phyloP scores from a whole-genome alignment of 2,329 filamentous ascomycete species.

The Botrytis elliptica region DNA sequence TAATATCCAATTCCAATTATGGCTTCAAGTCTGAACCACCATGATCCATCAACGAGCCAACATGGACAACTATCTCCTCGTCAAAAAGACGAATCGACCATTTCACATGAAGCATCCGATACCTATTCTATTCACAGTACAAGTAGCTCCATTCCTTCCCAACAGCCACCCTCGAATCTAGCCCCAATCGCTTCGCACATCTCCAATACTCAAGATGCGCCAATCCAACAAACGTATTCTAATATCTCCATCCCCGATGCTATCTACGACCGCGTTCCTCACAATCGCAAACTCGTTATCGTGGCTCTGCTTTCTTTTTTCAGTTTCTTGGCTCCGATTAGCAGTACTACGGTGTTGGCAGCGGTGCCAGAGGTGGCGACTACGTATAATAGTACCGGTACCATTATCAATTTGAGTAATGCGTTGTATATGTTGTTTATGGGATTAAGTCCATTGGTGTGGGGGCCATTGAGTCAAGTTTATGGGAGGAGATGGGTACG shows the following conservation, averaged over 20 bases:
- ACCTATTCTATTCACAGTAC: slow-evolving; percentile 13
- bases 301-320: slow-evolving; percentile 70
- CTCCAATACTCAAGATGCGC: slow-evolving; percentile 36
- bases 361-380: slow-evolving; percentile 72
- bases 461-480: slow-evolving; percentile 68
- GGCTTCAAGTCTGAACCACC: slow-evolving; percentile 2
- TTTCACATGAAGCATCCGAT: neutral
- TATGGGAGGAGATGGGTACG: slow-evolving; percentile 58
- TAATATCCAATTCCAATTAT: neutral
- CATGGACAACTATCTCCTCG: neutral
- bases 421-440: slow-evolving; percentile 74
- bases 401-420: slow-evolving; percentile 71
- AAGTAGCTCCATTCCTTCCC: neutral
- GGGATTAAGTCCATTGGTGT: slow-evolving; percentile 68
- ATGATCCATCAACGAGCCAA: neutral
- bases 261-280: slow-evolving; percentile 64
- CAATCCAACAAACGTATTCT: slow-evolving; percentile 35
- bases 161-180: slow-evolving; percentile 23
- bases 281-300: slow-evolving; percentile 62
- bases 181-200: slow-evolving; percentile 30
- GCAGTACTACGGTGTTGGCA: slow-evolving; percentile 69
- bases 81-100: neutral
- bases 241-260: slow-evolving; percentile 44
- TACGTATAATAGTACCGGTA: slow-evolving; percentile 63
- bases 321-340: slow-evolving; percentile 73